Evolutionary conservation across 768 basidiomycete species (phyloP).

Genomic region (Mycena haematopus): DNA sequence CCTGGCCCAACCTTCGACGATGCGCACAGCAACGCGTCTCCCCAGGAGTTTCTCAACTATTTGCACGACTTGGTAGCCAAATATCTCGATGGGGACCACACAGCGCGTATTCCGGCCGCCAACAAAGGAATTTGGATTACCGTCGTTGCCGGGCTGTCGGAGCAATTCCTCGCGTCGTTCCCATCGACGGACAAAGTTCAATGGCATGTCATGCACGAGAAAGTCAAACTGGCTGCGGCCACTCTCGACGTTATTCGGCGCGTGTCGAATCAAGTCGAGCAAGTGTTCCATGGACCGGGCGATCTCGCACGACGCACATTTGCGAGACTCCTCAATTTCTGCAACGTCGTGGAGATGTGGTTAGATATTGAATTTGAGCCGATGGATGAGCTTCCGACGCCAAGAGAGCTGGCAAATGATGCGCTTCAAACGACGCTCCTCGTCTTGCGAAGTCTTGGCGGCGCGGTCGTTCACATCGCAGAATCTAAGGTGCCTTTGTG

Average conservation of each 20-base stretch:
- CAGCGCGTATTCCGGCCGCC: slow-evolving; percentile 37
- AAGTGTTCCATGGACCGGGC: slow-evolving; percentile 53
- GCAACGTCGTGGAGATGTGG: slow-evolving; percentile 65
- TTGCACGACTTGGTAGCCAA: slow-evolving; percentile 46
- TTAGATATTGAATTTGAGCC: slow-evolving; percentile 49
- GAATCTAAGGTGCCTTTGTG: slow-evolving; percentile 45
- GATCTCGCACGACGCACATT: slow-evolving; percentile 57
- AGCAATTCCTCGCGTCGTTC: slow-evolving; percentile 59
- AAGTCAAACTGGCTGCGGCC: slow-evolving; percentile 58
- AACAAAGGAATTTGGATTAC: slow-evolving; percentile 55
- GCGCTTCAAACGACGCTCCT: slow-evolving; percentile 50
- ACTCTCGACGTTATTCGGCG: slow-evolving; percentile 61
- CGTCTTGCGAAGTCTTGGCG: slow-evolving; percentile 57
- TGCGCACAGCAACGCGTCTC: slow-evolving; percentile 38
- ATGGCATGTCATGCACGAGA: slow-evolving; percentile 65
- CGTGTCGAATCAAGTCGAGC: slow-evolving; percentile 55
- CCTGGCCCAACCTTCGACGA: slow-evolving; percentile 40
- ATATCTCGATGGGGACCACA: slow-evolving; percentile 41
- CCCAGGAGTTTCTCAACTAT: slow-evolving; percentile 50
- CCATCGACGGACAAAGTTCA: slow-evolving; percentile 56
- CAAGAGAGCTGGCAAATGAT: slow-evolving; percentile 55
- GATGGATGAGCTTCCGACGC: slow-evolving; percentile 49
- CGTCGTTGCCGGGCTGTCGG: slow-evolving; percentile 57
- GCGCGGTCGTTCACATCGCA: slow-evolving; percentile 37
- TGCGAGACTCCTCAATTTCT: slow-evolving; percentile 58